Evolutionary conservation across 179 eudicot species (phyloP).

Genomic region (Beta corolliflora): DNA sequence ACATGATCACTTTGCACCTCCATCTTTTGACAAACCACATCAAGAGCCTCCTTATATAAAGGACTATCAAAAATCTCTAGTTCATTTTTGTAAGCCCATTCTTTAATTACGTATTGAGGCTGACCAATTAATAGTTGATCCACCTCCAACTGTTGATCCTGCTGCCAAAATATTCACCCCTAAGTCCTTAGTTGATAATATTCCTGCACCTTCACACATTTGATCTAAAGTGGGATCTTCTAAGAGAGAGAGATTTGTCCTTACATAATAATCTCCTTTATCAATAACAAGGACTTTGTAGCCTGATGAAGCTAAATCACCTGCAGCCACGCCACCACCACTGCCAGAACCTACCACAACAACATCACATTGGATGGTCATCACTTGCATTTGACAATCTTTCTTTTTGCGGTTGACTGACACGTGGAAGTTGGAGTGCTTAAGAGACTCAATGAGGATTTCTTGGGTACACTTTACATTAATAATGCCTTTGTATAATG

Average conservation of each 20-base stretch:
- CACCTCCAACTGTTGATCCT: constrained; percentile 78
- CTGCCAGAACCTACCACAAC: constrained; percentile 74
- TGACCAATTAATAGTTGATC: constrained; percentile 65
- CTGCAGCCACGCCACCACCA: constrained; percentile 70
- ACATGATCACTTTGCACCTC: constrained; percentile 50
- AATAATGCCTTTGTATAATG: constrained; percentile 51
- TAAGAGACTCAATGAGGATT: constrained; percentile 27
- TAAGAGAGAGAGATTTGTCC: constrained; percentile 52
- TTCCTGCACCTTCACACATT: constrained; percentile 63
- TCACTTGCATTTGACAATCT: constrained; percentile 19
- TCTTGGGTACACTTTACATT: constrained; percentile 32
- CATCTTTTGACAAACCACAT: constrained; percentile 56
- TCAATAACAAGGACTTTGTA: constrained; percentile 68
- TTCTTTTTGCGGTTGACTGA: constrained; percentile 22
- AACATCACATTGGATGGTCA: constrained; percentile 57
- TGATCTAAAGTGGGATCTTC: constrained; percentile 56
- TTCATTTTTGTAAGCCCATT: constrained; percentile 46
- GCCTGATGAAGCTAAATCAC: constrained; percentile 64
- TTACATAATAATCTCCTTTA: constrained; percentile 54
- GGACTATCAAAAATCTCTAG: constrained; percentile 45
- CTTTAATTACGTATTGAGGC: constrained; percentile 59
- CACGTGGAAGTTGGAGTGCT: constrained; percentile 35
- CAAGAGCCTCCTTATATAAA: constrained; percentile 46
- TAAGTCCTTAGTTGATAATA: constrained; percentile 44
- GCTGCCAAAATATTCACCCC: constrained; percentile 51